Conservation (phyloP, 768 basidiomycete species). For the Clitopilus hobsonii region DNA sequence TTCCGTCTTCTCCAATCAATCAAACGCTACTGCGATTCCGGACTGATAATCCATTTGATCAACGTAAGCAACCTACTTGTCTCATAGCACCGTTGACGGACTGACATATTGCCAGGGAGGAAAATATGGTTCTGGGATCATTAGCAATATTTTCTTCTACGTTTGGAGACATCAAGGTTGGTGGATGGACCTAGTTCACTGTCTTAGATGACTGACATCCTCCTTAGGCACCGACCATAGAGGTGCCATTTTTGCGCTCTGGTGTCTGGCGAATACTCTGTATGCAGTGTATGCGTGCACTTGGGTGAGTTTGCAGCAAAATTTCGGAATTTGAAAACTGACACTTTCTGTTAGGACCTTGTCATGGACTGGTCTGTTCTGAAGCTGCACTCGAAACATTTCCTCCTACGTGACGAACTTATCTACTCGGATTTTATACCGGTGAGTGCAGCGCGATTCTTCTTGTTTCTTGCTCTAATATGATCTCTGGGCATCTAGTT, state of each 20-base stretch:
- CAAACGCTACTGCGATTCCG: conserved; percentile 82
- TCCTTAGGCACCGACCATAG: conserved; percentile 15
- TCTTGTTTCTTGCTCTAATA: background rate
- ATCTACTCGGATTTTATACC: conserved; percentile 62
- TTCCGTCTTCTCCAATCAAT: conserved; percentile 83
- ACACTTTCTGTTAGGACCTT: conserved; percentile 51
- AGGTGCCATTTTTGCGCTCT: conserved; percentile 57
- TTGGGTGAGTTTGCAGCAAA: conserved; percentile 56
- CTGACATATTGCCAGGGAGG: conserved; percentile 55
- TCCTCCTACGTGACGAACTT: conserved; percentile 68
- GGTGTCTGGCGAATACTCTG: conserved; percentile 57
- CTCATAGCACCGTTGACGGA: background rate
- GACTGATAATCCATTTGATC: conserved; percentile 70
- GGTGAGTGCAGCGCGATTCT: conserved; percentile 32
- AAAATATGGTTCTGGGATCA: conserved; percentile 71
- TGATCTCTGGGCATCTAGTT: conserved; percentile 29
- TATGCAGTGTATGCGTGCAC: conserved; percentile 67
- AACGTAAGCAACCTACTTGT: conserved; percentile 51
- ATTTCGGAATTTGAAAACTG: background rate
- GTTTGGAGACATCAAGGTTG: conserved; percentile 74
- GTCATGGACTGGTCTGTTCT: conserved; percentile 92
- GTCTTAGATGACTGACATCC: conserved; percentile 37
- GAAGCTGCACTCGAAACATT: conserved; percentile 47
- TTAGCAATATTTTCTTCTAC: conserved; percentile 65
- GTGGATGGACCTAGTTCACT: too few relatives aligned